Conservation (phyloP, 1,139 yeast genomes). For the Debaryomyces udenii region DNA sequence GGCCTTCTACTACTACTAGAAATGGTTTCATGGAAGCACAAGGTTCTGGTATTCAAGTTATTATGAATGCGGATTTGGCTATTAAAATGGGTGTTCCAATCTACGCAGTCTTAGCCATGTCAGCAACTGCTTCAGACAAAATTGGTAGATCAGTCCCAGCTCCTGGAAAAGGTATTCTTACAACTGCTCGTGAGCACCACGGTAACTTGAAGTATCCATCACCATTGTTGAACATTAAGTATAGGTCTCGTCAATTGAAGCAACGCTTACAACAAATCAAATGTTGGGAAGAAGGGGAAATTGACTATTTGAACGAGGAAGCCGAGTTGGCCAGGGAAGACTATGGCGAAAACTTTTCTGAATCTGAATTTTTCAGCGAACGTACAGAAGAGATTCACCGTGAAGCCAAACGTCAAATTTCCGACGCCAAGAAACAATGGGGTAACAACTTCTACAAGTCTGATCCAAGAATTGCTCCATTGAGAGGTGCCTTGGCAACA, state of each 20-base stretch:
- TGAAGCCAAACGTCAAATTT: conserved; percentile 83
- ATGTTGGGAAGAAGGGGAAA: conserved; percentile 83
- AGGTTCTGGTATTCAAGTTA: conserved; percentile 97
- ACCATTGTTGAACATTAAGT: conserved; percentile 83
- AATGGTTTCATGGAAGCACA: conserved; percentile 99
- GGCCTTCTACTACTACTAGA: conserved; percentile 96
- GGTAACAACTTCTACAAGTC: conserved; percentile 92
- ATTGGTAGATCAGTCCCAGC: conserved; percentile 99
- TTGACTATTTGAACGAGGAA: conserved; percentile 53
- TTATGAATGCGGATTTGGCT: conserved; percentile 95
- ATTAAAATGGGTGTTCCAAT: conserved; percentile 98
- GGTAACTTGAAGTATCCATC: conserved; percentile 81
- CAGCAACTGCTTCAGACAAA: conserved; percentile 97
- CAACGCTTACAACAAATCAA: conserved; percentile 78
- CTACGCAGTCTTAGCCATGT: conserved; percentile 90
- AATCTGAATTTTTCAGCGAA: conserved; percentile 65
- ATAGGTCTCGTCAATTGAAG: conserved; percentile 90
- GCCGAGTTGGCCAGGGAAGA: conserved; percentile 67
- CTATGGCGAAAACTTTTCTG: conserved; percentile 57
- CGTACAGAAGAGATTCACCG: conserved; percentile 85
- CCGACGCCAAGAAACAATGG: conserved; percentile 90
- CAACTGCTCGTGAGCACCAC: conserved; percentile 94
- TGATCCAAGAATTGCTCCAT: conserved; percentile 94
- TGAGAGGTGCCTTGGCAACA: conserved; percentile 95
- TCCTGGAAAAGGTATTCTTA: conserved; percentile 99